Conservation (phyloP, 345 rosid species). For the Eutrema japonicum region DNA sequence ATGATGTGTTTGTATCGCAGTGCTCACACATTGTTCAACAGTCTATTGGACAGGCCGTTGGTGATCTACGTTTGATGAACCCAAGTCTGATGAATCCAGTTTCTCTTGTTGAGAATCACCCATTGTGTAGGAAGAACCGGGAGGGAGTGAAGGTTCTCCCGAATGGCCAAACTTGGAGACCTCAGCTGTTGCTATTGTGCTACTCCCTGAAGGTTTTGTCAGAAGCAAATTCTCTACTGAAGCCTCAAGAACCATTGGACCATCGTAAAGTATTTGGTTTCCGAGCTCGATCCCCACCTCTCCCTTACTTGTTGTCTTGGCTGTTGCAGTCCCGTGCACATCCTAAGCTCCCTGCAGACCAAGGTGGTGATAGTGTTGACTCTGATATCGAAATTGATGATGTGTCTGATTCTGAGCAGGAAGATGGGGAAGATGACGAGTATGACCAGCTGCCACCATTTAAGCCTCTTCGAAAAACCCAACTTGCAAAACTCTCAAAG, state of each 20-base stretch:
- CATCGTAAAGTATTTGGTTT: conserved; percentile 85
- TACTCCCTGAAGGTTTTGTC: conserved; percentile 84
- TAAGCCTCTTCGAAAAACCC: conserved; percentile 79
- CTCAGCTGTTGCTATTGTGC: conserved; percentile 76
- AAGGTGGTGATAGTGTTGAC: conserved; percentile 81
- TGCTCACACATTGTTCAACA: conserved; percentile 94
- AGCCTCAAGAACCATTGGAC: conserved; percentile 83
- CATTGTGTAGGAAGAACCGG: conserved; percentile 80
- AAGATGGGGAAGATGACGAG: conserved; percentile 79
- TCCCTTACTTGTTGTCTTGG: conserved; percentile 93
- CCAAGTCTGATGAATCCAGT: conserved; percentile 93
- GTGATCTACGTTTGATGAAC: conserved; percentile 88
- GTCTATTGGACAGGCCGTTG: conserved; percentile 89
- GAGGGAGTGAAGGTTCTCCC: conserved; percentile 92
- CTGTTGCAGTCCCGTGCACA: conserved; percentile 90
- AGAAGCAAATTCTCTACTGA: conserved; percentile 75
- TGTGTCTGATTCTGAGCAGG: conserved; percentile 77
- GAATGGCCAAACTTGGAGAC: conserved; percentile 89
- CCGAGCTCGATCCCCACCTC: conserved; percentile 85
- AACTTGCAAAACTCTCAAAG: conserved; percentile 77
- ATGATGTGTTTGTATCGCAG: conserved; percentile 88
- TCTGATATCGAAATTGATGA: conserved; percentile 82
- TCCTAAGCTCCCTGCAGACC: conserved; percentile 77
- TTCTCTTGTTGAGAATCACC: conserved; percentile 89
- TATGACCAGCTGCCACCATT: conserved; percentile 95